Percentiles rank a stretch among this genome's conserved stretches.
Conservation (phyloP, 2,329 filamentous ascomycete genomes). For the Ceratocystis destructans region DNA sequence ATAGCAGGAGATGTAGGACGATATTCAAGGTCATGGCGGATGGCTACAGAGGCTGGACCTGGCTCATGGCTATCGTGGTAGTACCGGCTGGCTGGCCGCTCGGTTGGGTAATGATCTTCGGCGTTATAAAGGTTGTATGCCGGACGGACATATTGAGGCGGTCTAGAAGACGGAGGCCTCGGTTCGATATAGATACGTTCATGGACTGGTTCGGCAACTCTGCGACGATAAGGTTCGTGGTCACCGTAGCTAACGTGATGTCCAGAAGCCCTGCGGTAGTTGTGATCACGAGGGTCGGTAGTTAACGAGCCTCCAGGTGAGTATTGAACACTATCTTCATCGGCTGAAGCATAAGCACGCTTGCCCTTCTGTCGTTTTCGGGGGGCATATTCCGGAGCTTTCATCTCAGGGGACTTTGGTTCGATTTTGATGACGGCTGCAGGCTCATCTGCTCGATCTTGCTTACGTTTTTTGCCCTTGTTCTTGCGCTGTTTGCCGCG, state of each 20-base stretch:
- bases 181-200: slow-evolving; percentile 12
- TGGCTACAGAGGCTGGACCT: background rate
- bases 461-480: slow-evolving; percentile 40
- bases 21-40: background rate
- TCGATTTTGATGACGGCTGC: slow-evolving; percentile 47
- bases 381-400: slow-evolving; percentile 39
- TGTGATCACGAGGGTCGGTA: slow-evolving; percentile 4
- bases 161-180: background rate
- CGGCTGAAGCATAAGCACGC: slow-evolving; percentile 24
- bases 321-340: slow-evolving; percentile 21
- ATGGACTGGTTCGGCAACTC: slow-evolving; percentile 10
- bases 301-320: slow-evolving; percentile 9
- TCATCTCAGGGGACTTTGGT: slow-evolving; percentile 47
- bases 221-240: slow-evolving; percentile 22
- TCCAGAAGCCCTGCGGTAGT: slow-evolving; percentile 2
- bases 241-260: slow-evolving; percentile 5
- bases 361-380: slow-evolving; percentile 37
- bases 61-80: background rate
- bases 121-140: slow-evolving; percentile 9
- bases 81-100: slow-evolving; percentile 8
- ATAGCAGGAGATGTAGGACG: slow-evolving; percentile 3
- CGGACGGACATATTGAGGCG: slow-evolving; percentile 13
- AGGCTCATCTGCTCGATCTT: slow-evolving; percentile 32
- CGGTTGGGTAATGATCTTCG: slow-evolving; percentile 3
- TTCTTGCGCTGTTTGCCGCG: slow-evolving; percentile 28